Evolutionary conservation across 1,284 basidiomycete species (phyloP).

Genomic region (Coniferiporia sulphurascens): DNA sequence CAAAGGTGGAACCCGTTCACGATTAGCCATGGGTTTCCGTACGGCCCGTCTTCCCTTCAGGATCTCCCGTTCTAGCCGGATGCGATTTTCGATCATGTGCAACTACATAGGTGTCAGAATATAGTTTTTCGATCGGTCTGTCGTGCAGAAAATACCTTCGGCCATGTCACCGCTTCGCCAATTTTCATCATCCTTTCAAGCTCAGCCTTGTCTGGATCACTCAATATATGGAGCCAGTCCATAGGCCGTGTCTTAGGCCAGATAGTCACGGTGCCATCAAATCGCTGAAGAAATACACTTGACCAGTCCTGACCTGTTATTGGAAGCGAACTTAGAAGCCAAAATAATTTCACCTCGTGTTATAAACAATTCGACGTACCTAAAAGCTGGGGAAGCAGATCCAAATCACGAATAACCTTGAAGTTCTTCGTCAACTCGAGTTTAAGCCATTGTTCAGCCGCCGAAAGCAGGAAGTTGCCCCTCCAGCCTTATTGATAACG

Average conservation of each 20-base stretch:
- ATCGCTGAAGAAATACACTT: conserved; percentile 87
- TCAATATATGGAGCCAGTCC: conserved; percentile 84
- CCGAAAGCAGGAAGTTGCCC: conserved; percentile 92
- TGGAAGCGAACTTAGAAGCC: not conserved
- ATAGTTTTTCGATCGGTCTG: not conserved
- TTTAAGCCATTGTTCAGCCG: conserved; percentile 90
- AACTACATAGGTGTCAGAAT: conserved; percentile 41
- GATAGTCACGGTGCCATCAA: conserved; percentile 52
- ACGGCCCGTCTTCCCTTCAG: conserved; percentile 74
- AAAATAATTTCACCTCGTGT: not conserved
- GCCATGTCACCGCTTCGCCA: conserved; percentile 92
- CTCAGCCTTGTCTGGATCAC: conserved; percentile 78
- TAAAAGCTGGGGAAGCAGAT: conserved; percentile 81
- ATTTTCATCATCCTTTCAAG: conserved; percentile 81
- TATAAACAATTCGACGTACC: conserved; percentile 26
- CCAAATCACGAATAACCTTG: conserved; percentile 91
- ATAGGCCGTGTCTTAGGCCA: not conserved
- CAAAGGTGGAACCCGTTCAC: conserved; percentile 20
- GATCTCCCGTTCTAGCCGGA: conserved; percentile 78
- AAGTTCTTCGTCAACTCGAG: conserved; percentile 94
- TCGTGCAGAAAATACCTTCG: conserved; percentile 55
- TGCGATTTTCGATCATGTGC: conserved; percentile 87
- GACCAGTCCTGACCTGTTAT: conserved; percentile 81
- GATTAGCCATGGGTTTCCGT: conserved; percentile 45
- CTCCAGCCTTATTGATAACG: conserved; percentile 67